Evolutionary conservation across 805 yeast species (phyloP), one percentile per base, ranked within the genome.

Genomic region (Suhomyces xylopsoci): DNA sequence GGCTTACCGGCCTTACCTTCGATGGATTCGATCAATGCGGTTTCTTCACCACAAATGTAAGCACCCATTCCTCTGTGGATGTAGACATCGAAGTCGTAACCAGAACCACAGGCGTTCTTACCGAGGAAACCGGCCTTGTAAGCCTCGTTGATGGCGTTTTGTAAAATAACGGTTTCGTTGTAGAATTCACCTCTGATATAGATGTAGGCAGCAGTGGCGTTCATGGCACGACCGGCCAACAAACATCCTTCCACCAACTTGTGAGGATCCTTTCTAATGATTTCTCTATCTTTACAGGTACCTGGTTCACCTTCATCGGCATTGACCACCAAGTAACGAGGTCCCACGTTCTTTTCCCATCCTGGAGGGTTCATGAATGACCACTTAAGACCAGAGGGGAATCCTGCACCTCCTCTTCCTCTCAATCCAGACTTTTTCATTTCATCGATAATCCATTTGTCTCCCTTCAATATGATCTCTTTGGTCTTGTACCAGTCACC

Each of bases 231-330:
- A 49, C 96, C 96, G 19, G 94, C 91, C 58, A 90, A 78, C 49
- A 90, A 75, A 75, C 96, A 89, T n/a, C 96, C 96, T 71, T 90
- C 96, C 51, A 90, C 88, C 56, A 90, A 83, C 77, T 89, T 90
- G 70, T 90, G 96, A 43, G 96, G 96, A 68, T 89, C 96, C 70
- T 90, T 90, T 69, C 96, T 82, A 67, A 90, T 85, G 68, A 90
- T 90, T 71, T 90, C 96, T 68, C 96, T 82, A 71, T 90, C 96
- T 74, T 90, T 90, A 73, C 96, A 90, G 49, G 96, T 90, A 56
- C 96, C 96, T 12, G 96, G 96, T 73, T 90, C 96, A 62, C 96
- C 96, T 74, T 90, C 96, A 76, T 90, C 96, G 51, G 96, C 96
- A 70, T 90, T 90, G 63, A 90, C 90, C 47, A 90, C 96, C 61